These are phyloP conservation scores for Detonula confervacea DNA, from an alignment of 352 stramenopile genomes.

Conservation along the genomic window DNA sequence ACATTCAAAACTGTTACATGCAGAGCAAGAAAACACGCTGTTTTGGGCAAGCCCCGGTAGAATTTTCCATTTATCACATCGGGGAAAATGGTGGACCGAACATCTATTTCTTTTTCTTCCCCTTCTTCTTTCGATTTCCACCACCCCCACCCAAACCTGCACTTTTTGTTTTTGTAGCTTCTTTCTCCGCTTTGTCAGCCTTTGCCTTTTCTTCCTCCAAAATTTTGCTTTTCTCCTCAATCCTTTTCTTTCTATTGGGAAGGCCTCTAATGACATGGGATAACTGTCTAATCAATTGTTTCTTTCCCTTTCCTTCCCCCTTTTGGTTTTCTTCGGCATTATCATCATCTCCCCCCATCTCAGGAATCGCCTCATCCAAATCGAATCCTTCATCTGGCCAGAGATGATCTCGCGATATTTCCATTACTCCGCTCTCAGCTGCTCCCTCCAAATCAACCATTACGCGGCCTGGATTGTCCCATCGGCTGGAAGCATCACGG, in stretches of 20 bases:
- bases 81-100: too few species aligned
- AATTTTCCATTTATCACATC: too few species aligned
- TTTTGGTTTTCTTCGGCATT: constrained; percentile 7
- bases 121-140: constrained; percentile 65
- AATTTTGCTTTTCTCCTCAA: constrained; percentile 47
- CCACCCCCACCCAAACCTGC: constrained; percentile 21
- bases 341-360: constrained; percentile 39
- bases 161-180: constrained; percentile 28
- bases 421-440: constrained; percentile 17
- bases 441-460: constrained; percentile 65
- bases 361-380: constrained; percentile 52
- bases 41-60: too few species aligned
- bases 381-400: constrained; percentile 45
- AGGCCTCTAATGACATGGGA: constrained; percentile 50
- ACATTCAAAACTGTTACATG: too few species aligned
- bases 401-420: constrained; percentile 19
- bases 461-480: constrained; percentile 79
- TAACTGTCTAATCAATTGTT: constrained; percentile 60
- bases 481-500: constrained; percentile 64
- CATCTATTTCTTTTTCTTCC: constrained; percentile 79
- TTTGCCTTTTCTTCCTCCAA: constrained; percentile 48
- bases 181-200: constrained; percentile 24
- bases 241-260: constrained; percentile 55
- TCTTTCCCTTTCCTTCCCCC: constrained; percentile 36
- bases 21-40: too few species aligned